Evolutionary conservation across 768 basidiomycete genomes (phyloP).

Genomic region (Termitomyces sp.): DNA sequence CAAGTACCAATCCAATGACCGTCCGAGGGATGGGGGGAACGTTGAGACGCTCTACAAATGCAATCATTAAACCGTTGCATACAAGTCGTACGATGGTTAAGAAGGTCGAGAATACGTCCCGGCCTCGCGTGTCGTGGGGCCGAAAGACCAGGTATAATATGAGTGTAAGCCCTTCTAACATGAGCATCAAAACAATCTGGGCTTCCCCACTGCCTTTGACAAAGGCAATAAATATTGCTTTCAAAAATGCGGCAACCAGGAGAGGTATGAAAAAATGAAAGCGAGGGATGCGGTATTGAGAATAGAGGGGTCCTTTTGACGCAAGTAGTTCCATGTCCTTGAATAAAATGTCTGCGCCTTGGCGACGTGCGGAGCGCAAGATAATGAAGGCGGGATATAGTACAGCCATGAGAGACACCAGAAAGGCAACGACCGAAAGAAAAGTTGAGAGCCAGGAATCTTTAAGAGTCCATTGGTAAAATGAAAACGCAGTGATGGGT

Average conservation of each 20-base stretch:
- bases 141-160: slow-evolving; percentile 47
- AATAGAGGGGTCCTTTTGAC: slow-evolving; percentile 57
- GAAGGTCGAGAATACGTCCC: slow-evolving; percentile 67
- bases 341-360: slow-evolving; percentile 27
- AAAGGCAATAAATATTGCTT: slow-evolving; percentile 70
- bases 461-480: slow-evolving; percentile 88
- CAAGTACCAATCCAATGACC: slow-evolving; percentile 72
- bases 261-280: slow-evolving; percentile 66
- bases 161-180: slow-evolving; percentile 64
- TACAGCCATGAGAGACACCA: slow-evolving; percentile 48
- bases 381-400: slow-evolving; percentile 46
- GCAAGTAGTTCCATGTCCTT: slow-evolving; percentile 30
- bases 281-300: slow-evolving; percentile 61
- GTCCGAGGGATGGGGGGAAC: slow-evolving; percentile 78
- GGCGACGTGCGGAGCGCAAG: slow-evolving; percentile 38
- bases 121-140: slow-evolving; percentile 66
- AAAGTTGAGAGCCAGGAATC: slow-evolving; percentile 88
- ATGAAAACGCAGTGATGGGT: slow-evolving; percentile 73
- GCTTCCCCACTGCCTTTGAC: slow-evolving; percentile 57
- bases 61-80: slow-evolving; percentile 68
- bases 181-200: slow-evolving; percentile 65
- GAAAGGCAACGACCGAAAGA: slow-evolving; percentile 68
- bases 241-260: slow-evolving; percentile 56
- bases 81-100: slow-evolving; percentile 66
- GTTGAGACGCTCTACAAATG: slow-evolving; percentile 65